phyloP scores from a whole-genome alignment of 202 grass and related monocot species.

The Eragrostis tef region DNA sequence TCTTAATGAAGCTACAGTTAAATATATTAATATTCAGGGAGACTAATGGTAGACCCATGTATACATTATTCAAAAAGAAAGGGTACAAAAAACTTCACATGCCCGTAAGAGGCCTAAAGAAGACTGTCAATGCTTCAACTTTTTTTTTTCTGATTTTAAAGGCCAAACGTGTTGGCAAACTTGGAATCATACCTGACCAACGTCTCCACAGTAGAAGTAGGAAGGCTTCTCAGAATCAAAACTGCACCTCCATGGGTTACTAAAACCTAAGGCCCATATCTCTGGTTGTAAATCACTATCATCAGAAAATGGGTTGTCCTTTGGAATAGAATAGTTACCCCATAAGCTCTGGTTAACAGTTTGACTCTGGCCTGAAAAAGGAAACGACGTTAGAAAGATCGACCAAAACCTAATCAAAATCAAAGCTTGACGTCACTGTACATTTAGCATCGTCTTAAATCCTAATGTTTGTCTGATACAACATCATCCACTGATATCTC shows the following conservation, averaged over 20 bases:
- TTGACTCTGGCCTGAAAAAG: slow-evolving; percentile 63
- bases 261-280: slow-evolving; percentile 58
- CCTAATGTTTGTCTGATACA: neutral
- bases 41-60: neutral
- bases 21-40: neutral
- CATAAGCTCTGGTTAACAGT: slow-evolving; percentile 65
- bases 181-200: slow-evolving; percentile 38
- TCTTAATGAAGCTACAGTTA: neutral
- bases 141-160: neutral
- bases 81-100: neutral
- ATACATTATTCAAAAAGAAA: neutral
- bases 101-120: neutral
- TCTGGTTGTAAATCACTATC: slow-evolving; percentile 60
- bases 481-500: neutral
- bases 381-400: slow-evolving; percentile 2
- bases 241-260: slow-evolving; percentile 59
- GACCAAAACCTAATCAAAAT: slow-evolving; percentile 3
- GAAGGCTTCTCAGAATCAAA: slow-evolving; percentile 53
- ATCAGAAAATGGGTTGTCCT: slow-evolving; percentile 78
- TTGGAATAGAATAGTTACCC: slow-evolving; percentile 89
- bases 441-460: neutral
- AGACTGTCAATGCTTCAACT: neutral
- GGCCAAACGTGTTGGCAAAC: slow-evolving; percentile 5
- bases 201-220: slow-evolving; percentile 54
- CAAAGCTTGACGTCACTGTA: neutral